Percentiles rank a stretch among this genome's conserved stretches.
phyloP scores from a whole-genome alignment of 495 filamentous ascomycete genomes.

The Aspergillus bridgeri region DNA sequence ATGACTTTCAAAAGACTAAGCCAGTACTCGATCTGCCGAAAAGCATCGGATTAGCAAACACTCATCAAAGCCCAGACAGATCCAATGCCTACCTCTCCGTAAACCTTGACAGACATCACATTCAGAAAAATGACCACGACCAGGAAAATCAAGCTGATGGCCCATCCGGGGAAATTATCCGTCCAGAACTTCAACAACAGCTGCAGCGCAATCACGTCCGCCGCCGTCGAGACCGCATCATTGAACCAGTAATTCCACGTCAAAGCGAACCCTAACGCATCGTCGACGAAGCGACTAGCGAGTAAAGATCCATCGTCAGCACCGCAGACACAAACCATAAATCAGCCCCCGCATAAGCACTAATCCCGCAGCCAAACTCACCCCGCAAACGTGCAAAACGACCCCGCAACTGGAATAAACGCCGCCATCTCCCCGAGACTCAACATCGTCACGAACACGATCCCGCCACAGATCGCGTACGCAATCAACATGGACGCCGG shows the following conservation, averaged over 20 bases:
- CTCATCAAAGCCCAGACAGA: background rate
- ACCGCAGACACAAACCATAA: background rate
- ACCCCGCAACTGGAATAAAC: slow-evolving; percentile 48
- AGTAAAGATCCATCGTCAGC: slow-evolving; percentile 3
- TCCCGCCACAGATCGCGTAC: slow-evolving; percentile 45
- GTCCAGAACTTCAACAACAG: slow-evolving; percentile 52
- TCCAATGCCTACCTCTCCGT: slow-evolving; percentile 48
- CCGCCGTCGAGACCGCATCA: slow-evolving; percentile 54
- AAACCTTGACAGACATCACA: slow-evolving; percentile 48
- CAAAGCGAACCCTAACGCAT: slow-evolving; percentile 51
- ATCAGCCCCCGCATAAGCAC: background rate
- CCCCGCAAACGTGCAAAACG: slow-evolving; percentile 52
- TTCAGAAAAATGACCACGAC: slow-evolving; percentile 47
- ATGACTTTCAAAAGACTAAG: slow-evolving; percentile 53
- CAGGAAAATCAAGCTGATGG: slow-evolving; percentile 51
- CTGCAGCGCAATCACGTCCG: slow-evolving; percentile 53
- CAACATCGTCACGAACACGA: slow-evolving; percentile 51
- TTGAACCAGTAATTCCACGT: slow-evolving; percentile 61
- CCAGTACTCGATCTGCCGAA: slow-evolving; percentile 49
- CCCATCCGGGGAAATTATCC: slow-evolving; percentile 50
- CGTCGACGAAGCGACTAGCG: slow-evolving; percentile 53
- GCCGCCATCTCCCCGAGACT: slow-evolving; percentile 50
- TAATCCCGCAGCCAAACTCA: slow-evolving; percentile 19
- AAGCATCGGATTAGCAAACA: slow-evolving; percentile 1
- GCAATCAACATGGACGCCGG: slow-evolving; percentile 62